Evolutionary conservation across 208 protist genomes (phyloP).

Genomic region (Trypanosomatidae sp.): DNA sequence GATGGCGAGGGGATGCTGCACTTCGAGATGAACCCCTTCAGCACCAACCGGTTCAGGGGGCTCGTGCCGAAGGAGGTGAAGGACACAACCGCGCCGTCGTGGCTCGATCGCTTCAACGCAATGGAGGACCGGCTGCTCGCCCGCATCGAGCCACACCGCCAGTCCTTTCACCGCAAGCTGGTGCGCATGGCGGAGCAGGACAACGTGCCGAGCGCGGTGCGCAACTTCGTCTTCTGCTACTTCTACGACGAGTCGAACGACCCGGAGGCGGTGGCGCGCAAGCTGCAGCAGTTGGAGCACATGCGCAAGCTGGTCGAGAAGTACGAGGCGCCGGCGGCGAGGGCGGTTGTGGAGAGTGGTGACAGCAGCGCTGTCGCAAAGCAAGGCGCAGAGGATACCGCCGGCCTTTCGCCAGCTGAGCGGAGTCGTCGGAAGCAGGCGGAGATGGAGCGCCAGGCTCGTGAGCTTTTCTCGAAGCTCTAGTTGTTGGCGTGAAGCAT

Average conservation of each 20-base stretch:
- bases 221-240: slow-evolving; percentile 62
- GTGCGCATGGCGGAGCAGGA: slow-evolving; percentile 45
- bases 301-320: slow-evolving; percentile 11
- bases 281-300: slow-evolving; percentile 6
- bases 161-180: slow-evolving; percentile 25
- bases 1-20: no score
- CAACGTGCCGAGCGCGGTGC: slow-evolving; percentile 48
- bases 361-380: no score
- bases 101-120: slow-evolving; percentile 32
- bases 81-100: slow-evolving; percentile 27
- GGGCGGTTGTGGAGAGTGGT: no score
- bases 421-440: slow-evolving; percentile 21
- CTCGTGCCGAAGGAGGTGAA: slow-evolving; percentile 47
- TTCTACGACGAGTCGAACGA: slow-evolving; percentile 59
- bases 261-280: slow-evolving; percentile 16
- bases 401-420: slow-evolving; percentile 15
- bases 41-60: slow-evolving; percentile 47
- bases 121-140: slow-evolving; percentile 23
- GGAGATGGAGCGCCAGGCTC: slow-evolving; percentile 37
- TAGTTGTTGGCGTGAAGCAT: no score
- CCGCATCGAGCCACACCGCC: slow-evolving; percentile 7
- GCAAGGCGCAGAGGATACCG: neutral
- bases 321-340: slow-evolving; percentile 8
- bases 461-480: slow-evolving; percentile 33
- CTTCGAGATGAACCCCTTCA: slow-evolving; percentile 83